These are phyloP conservation scores for Paramecium pentaurelia DNA, from an alignment of 73 alveolate species.

Conservation along the genomic window DNA sequence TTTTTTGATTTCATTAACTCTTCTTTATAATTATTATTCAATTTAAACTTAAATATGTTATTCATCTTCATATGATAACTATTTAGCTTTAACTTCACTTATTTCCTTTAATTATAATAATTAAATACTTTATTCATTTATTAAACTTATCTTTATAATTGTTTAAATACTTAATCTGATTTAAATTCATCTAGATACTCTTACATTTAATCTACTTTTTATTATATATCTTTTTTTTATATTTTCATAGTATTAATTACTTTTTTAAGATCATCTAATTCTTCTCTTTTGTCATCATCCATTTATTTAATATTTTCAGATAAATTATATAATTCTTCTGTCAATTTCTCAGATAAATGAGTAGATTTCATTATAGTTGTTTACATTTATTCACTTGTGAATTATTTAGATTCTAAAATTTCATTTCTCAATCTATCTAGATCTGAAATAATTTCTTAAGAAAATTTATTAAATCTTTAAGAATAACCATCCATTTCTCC, in stretches of 20 bases:
- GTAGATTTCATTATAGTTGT: slow-evolving; percentile 34
- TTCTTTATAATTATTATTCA: slow-evolving; percentile 19
- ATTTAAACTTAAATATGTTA: not conserved
- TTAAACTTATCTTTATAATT: slow-evolving; percentile 4
- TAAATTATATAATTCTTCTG: slow-evolving; percentile 52
- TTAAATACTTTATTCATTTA: not conserved
- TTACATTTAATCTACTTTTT: not conserved
- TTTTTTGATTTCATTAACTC: slow-evolving; percentile 60
- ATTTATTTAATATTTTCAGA: slow-evolving; percentile 49
- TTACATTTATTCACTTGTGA: slow-evolving; percentile 25
- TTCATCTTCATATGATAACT: slow-evolving; percentile 39
- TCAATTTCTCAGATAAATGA: slow-evolving; percentile 19
- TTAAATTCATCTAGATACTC: slow-evolving; percentile 46
- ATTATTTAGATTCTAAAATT: not conserved
- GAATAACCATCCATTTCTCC: not conserved
- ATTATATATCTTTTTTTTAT: slow-evolving; percentile 24
- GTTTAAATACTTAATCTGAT: not conserved
- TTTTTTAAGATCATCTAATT: slow-evolving; percentile 47
- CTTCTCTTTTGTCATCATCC: slow-evolving; percentile 54
- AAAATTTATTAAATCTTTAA: not conserved
- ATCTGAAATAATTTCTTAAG: not conserved
- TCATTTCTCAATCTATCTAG: slow-evolving; percentile 16
- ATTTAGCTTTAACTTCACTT: slow-evolving; percentile 8
- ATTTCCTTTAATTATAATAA: not conserved
- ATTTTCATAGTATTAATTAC: not conserved